Evolutionary conservation across 2,329 filamentous ascomycete genomes (phyloP), one percentile per base, ranked within the genome.

Genomic region (Madurella fahalii): DNA sequence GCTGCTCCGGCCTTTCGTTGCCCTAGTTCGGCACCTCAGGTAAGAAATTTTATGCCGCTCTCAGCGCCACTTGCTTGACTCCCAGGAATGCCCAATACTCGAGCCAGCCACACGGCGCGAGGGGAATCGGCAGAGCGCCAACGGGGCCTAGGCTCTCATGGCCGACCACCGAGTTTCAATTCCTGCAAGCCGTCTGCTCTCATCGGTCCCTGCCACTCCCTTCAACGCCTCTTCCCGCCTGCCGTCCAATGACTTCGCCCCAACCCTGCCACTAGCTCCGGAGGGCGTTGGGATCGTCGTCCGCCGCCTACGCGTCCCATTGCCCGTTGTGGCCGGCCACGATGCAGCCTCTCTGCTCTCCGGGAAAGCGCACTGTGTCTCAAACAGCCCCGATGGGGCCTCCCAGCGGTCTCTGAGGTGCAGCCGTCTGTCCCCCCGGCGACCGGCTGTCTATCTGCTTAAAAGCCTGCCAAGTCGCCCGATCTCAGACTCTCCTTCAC

Each of bases 261-360:
- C 9, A 16, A 44, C 3, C 25, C 12, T 40, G 16, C 17, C 31
- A 20, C 32, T 46, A 45, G 34, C 40, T 47, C 31, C 57, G 41
- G 46, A 46, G 51, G 45, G 48, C 51, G 54, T 52, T 50, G 46
- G 42, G 52, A 54, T 57, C 51, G 49, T 15, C 54, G 48, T 42
- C 34, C 9, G 47, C 51, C 25, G 31, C 51, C 17, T 46, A 54
- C 48, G 50, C 51, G 53, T 54, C 46, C 16, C 31, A 41, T 40
- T 31, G 37, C 11, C 31, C 30, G 15, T 25, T 47, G 45, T 40
- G 15, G 46, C 46, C 18, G 9, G 30, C 5, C 25, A 18, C 37
- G 50, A 37, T 42, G 32, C 39, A 7, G 16, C 31, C 47, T 47
- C 40, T 20, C 13, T 8, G 16, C 20, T 41, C 25, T 17, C 34